Evolutionary conservation across 2,329 filamentous ascomycete species (phyloP).

Genomic region (Arthrobotrys sphaeroides): DNA sequence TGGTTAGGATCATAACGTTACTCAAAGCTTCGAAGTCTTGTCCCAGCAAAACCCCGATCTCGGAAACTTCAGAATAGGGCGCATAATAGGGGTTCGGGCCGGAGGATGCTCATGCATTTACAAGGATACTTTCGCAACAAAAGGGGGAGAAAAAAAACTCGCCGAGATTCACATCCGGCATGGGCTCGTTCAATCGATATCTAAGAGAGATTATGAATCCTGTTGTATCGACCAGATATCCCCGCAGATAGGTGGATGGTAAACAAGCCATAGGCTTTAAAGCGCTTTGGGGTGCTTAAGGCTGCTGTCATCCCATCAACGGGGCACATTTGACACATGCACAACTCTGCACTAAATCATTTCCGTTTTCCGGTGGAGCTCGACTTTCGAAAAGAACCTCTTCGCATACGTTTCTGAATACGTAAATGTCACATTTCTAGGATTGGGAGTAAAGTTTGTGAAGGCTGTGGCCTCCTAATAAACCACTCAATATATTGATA

Average conservation of each 20-base stretch:
- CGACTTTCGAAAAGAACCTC: background rate
- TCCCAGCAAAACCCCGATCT: too few relatives aligned
- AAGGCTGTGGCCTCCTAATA: background rate
- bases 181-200: constrained; percentile 7
- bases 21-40: background rate
- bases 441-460: too few relatives aligned
- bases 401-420: too few relatives aligned
- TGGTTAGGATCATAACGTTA: constrained; percentile 7
- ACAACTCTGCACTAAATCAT: background rate
- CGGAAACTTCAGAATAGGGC: background rate
- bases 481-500: background rate
- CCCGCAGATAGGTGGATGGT: background rate
- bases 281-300: background rate
- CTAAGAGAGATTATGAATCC: background rate
- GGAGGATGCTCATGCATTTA: background rate
- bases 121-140: constrained; percentile 7
- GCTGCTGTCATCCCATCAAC: constrained; percentile 1
- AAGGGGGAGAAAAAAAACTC: background rate
- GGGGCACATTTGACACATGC: background rate
- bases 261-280: background rate
- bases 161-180: background rate
- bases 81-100: constrained; percentile 4
- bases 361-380: background rate
- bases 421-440: too few relatives aligned
- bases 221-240: background rate